Evolutionary conservation across 345 rosid genomes (phyloP), one percentile per base, ranked within the genome.

Genomic region (Euclidium syriacum): DNA sequence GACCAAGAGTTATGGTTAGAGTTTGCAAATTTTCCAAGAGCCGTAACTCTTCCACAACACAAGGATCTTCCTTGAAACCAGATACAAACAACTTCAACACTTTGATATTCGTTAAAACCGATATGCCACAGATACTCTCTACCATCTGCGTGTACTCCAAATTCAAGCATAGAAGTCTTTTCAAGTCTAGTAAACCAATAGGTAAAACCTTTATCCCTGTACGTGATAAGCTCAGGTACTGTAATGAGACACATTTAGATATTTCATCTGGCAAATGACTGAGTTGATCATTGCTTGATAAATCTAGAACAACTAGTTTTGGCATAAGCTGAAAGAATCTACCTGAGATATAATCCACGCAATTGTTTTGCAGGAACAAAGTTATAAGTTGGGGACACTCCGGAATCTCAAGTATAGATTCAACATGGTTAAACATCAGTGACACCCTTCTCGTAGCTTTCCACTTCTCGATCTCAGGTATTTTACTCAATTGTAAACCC

Each of bases 301-400:
- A 58, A 38, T 75, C 64, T 20, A 70, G 41, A 35, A 70, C 78
- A 59, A 29, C 56, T 33, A 75, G 22, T 16, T 2, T 27, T 14
- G 72, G 72, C 78, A 75, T 64, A 18, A n/a, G 59, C 12, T 23
- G 60, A 60, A 70, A 70, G 54, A 58, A 75, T 7, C n/a, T 25
- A 1, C 7, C 5, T 32, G 62, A 19, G 16, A 69, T 55, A 25
- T 11, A 24, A 25, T 9, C 35, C 62, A 71, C 29, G 2, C 12
- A 23, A 33, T 44, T 44, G 6, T 64, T 52, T 18, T 60, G 67
- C 0, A 61, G 68, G 30, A 64, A 17, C 48, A 75, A 59, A 20
- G 75, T 64, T 40, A 57, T 44, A 27, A 75, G 64, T 23, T 47
- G 43, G 3, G 54, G 63, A 20, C 58, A 59, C 1, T 22, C 35